Evolutionary conservation across 352 stramenopile genomes (phyloP), one percentile per base, ranked within the genome.

Genomic region (Pythium biforme): DNA sequence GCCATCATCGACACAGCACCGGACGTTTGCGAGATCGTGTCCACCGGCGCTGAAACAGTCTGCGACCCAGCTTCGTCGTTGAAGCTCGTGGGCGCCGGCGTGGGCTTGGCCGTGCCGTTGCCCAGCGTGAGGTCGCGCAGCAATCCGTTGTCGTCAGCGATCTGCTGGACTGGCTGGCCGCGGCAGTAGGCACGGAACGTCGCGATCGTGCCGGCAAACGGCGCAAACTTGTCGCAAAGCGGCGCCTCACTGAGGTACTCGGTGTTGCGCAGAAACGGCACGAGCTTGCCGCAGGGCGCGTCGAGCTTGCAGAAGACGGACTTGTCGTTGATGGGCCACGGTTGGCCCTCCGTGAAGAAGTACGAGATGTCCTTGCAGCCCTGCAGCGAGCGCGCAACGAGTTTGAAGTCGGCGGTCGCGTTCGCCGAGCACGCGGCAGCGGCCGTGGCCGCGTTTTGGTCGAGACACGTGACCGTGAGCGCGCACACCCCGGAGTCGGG

Each of bases 251-350:
- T 4, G 0, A 60, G 22, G 31, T 57, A 60, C 14, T 33, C 23
- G 6, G 55, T 55, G 51, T 52, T 69, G 40, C 41, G 56, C 12
- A 64, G 33, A 40, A 62, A 69, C 11, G 62, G 62, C 27, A 69
- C 55, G 45, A 69, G 55, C 23, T 52, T 56, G 1, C 62, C 62
- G 37, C 62, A 69, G 17, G 51, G 23, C 10, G 55, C 50, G 45
- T 54, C 23, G 2, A 25, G n/a, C 1, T 12, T 20, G n/a, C 62
- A 69, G 29, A 56, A 64, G 6, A 59, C 11, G 11, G 22, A 1
- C 31, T 61, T 59, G 48, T 64, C 49, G 25, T 57, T 49, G 48
- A 69, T 55, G 22, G 62, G 62, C 62, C 62, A 69, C n/a, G 49
- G 39, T 25, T 60, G 47, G 31, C 62, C 62, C 15, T 64, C 20